Evolutionary conservation across 148 eudicot genomes (phyloP).

Genomic region (Nepenthes mirabilis): DNA sequence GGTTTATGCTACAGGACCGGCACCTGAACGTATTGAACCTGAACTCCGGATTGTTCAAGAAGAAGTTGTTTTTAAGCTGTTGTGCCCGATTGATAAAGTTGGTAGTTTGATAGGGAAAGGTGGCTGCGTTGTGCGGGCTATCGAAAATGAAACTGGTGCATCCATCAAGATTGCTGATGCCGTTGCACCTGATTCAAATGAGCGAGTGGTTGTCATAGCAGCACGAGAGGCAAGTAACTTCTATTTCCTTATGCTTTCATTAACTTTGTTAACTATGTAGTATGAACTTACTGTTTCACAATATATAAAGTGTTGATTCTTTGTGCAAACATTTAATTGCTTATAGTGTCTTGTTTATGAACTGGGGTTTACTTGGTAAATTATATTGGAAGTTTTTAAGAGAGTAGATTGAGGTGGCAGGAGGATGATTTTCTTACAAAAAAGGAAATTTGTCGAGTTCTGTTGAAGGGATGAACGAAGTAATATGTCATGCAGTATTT

Average conservation of each 20-base stretch:
- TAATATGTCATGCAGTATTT: too few species aligned
- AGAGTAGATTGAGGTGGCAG: too few species aligned
- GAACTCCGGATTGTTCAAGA: constrained; percentile 38
- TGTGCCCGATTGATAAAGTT: constrained; percentile 37
- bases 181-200: constrained; percentile 35
- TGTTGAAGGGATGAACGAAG: too few species aligned
- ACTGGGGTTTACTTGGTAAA: too few species aligned
- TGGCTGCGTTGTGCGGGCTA: constrained; percentile 26
- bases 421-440: too few species aligned
- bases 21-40: constrained; percentile 19
- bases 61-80: constrained; percentile 37
- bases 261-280: too few species aligned
- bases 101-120: constrained; percentile 59
- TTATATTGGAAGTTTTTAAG: too few species aligned
- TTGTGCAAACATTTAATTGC: too few species aligned
- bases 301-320: too few species aligned
- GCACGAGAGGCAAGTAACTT: constrained; percentile 44
- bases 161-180: constrained; percentile 41
- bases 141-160: constrained; percentile 52
- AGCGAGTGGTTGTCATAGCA: constrained; percentile 37
- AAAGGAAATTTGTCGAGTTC: too few species aligned
- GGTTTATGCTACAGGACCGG: constrained; percentile 14
- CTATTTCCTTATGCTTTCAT: neutral
- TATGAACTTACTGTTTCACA: too few species aligned
- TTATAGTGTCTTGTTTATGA: too few species aligned